Percentiles rank a stretch among this genome's conserved stretches.
Evolutionary conservation across 345 rosid species (phyloP).

Genomic region (Gynandropsis gynandra): DNA sequence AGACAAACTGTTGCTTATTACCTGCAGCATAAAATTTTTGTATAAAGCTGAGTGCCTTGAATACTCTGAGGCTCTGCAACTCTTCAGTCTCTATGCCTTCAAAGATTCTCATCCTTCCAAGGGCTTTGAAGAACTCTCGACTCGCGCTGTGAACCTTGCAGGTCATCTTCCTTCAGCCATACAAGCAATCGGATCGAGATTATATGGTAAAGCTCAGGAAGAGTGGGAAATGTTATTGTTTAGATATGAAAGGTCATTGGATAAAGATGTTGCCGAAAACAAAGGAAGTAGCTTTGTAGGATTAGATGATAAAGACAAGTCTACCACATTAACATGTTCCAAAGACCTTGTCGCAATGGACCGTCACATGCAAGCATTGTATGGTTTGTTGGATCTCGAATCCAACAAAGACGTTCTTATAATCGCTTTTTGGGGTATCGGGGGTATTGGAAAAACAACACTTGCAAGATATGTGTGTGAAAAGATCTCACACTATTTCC

Average conservation of each 20-base stretch:
- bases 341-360: conserved; percentile 2
- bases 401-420: conserved; percentile 15
- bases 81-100: neutral
- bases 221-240: neutral
- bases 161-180: neutral
- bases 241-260: neutral
- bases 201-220: neutral
- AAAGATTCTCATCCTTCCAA: no score
- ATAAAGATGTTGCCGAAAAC: neutral
- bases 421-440: conserved; percentile 11
- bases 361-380: neutral
- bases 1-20: neutral
- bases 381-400: conserved; percentile 1
- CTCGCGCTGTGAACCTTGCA: no score
- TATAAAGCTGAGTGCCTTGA: neutral
- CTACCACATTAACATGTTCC: no score
- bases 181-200: neutral
- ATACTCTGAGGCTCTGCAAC: neutral
- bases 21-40: neutral
- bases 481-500: neutral
- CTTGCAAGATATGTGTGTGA: conserved; percentile 1
- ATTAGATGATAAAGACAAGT: neutral
- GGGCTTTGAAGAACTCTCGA: no score
- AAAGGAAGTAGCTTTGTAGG: neutral
- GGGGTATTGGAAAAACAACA: conserved; percentile 19